phyloP scores from a whole-genome alignment of 1,284 basidiomycete genomes.

The Athelia sp. region DNA sequence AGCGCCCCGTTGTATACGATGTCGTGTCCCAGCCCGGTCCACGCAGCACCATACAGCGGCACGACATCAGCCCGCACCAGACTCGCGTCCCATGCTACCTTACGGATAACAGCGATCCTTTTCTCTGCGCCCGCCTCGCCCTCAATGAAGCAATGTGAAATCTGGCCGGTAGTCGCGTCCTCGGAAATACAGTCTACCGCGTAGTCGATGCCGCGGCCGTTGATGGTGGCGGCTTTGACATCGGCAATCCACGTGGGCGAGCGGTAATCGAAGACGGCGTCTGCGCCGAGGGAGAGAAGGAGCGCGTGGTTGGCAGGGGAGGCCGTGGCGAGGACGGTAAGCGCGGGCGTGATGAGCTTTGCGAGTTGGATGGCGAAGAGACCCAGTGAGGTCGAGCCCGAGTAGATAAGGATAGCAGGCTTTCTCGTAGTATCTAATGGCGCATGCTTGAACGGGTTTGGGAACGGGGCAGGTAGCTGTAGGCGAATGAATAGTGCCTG shows the following conservation, averaged over 20 bases:
- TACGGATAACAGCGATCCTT: slow-evolving; percentile 25
- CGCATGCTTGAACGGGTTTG: slow-evolving; percentile 13
- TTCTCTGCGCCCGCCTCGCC: slow-evolving; percentile 18
- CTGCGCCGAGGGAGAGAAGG: slow-evolving; percentile 20
- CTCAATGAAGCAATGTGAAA: slow-evolving; percentile 22
- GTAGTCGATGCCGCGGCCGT: neutral
- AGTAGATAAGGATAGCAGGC: neutral
- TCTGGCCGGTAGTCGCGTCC: slow-evolving; percentile 21
- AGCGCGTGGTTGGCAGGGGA: slow-evolving; percentile 22
- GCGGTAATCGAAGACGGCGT: slow-evolving; percentile 25
- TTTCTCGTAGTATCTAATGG: neutral
- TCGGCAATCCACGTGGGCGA: slow-evolving; percentile 24
- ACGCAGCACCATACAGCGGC: slow-evolving; percentile 25
- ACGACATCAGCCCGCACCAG: slow-evolving; percentile 19
- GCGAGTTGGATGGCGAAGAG: slow-evolving; percentile 23
- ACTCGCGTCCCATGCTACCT: slow-evolving; percentile 18
- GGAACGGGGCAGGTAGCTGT: slow-evolving; percentile 21
- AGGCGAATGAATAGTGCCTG: slow-evolving; percentile 27
- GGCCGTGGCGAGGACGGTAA: slow-evolving; percentile 24
- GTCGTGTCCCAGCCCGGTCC: slow-evolving; percentile 27
- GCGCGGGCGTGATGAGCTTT: slow-evolving; percentile 16
- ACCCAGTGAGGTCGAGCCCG: slow-evolving; percentile 11
- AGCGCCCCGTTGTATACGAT: slow-evolving; percentile 18
- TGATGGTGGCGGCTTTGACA: slow-evolving; percentile 9
- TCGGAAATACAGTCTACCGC: slow-evolving; percentile 30